Base-by-base conservation (phyloP, 2,329 filamentous ascomycete genomes). In the Fusarium pseudograminearum region DNA sequence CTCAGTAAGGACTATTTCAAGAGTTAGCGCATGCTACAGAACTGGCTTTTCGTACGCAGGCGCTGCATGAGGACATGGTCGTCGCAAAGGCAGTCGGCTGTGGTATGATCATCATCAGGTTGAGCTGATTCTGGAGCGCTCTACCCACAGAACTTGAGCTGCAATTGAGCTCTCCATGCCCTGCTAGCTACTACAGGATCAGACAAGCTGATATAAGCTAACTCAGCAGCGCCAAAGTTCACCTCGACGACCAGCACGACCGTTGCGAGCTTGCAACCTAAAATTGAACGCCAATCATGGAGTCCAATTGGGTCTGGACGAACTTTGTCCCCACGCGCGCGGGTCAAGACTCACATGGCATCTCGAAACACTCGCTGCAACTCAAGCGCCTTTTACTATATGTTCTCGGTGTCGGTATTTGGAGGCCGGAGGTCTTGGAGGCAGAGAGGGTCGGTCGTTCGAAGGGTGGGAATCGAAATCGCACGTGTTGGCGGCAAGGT, bases 261-360 rank as follows among this genome's bases (percentile, higher is more conserved):
- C 24, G 48, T 63, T 47, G 45, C 64, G 54, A 67, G 65, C 51
- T 71, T 50, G 46, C 42, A 67, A 54, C 52, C 28, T 22, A 20
- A 52, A 28, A 14, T 41, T 52, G 33, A 52, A 51, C 14, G 24
- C 58, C 61, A 40, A 26, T 24, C 61, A 50, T 28, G 31, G 42
- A 31, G 46, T 56, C 47, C 45, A 36, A 57, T 59, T 42, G 65
- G 46, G 28, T 46, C 40, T 48, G 34, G 41, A 44, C 64, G 28
- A 63, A 50, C 44, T 41, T 48, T 53, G 57, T 51, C 57, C 57
- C 52, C 45, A 65, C 50, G 42, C 50, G 52, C 45, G 56, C 50
- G 55, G 63, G 42, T 42, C 58, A 53, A 71, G 65, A 80, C 79
- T 80, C 74, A 80, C 79, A 80, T 68, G 79, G 79, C 79, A 80